phyloP scores from a whole-genome alignment of 805 yeast genomes.

The Sugiyamaella valdiviana region DNA sequence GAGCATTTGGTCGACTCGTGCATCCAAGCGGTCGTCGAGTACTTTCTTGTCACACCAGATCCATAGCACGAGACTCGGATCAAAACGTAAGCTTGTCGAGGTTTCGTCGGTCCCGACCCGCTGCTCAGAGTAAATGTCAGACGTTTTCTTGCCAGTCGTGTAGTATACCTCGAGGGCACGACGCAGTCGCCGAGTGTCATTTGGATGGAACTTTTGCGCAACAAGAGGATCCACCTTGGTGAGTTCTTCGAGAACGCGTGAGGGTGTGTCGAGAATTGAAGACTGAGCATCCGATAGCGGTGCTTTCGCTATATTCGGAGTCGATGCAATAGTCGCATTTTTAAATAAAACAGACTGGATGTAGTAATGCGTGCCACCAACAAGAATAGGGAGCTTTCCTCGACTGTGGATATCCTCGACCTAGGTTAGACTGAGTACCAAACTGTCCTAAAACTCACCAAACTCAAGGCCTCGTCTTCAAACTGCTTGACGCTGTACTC shows the following conservation, averaged over 20 bases:
- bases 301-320: conserved; percentile 1
- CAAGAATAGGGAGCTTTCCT: conserved; percentile 76
- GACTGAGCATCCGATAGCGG: conserved; percentile 32
- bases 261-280: conserved; percentile 44
- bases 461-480: conserved; percentile 57
- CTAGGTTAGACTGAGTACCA: background rate
- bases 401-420: conserved; percentile 51
- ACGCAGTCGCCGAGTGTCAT: conserved; percentile 70
- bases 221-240: conserved; percentile 59
- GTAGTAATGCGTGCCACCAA: conserved; percentile 96
- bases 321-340: conserved; percentile 53
- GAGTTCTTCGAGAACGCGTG: conserved; percentile 41
- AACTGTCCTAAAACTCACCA: conserved; percentile 35
- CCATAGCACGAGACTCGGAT: conserved; percentile 61
- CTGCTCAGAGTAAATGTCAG: conserved; percentile 65
- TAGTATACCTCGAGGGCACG: conserved; percentile 77
- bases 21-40: conserved; percentile 60
- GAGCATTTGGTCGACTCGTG: conserved; percentile 81
- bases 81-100: conserved; percentile 20
- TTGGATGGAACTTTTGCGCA: conserved; percentile 83
- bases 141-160: conserved; percentile 59
- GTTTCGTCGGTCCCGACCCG: conserved; percentile 14
- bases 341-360: conserved; percentile 68
- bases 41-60: conserved; percentile 57
- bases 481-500: conserved; percentile 79